Evolutionary conservation across 164 flowering plant species (phyloP).

Genomic region (Nymphaea colorata): DNA sequence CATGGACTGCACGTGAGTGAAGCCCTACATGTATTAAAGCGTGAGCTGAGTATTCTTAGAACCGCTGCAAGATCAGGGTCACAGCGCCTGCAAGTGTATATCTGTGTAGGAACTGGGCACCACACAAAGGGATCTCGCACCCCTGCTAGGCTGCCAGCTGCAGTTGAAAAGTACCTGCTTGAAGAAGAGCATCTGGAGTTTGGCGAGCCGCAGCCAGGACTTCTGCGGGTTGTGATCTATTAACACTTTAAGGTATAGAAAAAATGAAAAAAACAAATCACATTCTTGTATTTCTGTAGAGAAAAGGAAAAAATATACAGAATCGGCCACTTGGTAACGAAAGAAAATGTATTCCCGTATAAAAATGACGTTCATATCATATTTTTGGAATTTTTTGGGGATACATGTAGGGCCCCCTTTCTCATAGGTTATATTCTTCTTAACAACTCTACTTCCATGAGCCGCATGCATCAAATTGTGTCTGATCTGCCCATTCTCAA

Average conservation of each 20-base stretch:
- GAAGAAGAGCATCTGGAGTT: slow-evolving; percentile 73
- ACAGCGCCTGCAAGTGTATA: slow-evolving; percentile 64
- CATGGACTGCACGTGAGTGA: slow-evolving; percentile 91
- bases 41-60: slow-evolving; percentile 54
- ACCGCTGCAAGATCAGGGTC: slow-evolving; percentile 58
- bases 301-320: not conserved
- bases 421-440: not conserved
- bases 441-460: too few species aligned
- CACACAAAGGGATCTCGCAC: slow-evolving; percentile 90
- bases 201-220: slow-evolving; percentile 86
- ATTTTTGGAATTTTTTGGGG: not conserved
- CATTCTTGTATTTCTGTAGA: slow-evolving; percentile 1
- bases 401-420: not conserved
- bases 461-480: too few species aligned
- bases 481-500: too few species aligned
- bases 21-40: slow-evolving; percentile 77
- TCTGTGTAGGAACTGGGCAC: slow-evolving; percentile 94
- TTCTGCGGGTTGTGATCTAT: slow-evolving; percentile 85
- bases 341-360: not conserved
- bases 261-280: not conserved
- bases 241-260: slow-evolving; percentile 35
- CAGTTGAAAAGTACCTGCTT: slow-evolving; percentile 73
- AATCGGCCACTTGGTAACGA: too few species aligned
- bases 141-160: slow-evolving; percentile 80
- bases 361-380: not conserved